Evolutionary conservation across 1,139 yeast genomes (phyloP).

Genomic region (Kodamaea arcana): DNA sequence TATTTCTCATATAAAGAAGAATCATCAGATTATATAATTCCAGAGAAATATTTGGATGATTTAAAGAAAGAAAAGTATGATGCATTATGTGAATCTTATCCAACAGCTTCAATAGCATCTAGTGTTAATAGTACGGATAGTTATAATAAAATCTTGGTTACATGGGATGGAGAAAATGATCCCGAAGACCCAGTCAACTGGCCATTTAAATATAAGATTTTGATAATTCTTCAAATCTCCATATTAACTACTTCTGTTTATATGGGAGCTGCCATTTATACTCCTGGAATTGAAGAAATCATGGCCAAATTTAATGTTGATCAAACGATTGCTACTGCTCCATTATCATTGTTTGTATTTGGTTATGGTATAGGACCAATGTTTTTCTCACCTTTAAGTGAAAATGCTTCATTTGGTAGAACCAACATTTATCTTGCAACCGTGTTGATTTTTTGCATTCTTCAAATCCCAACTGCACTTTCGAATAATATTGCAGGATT

Average conservation of each 20-base stretch:
- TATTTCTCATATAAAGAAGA: slow-evolving; percentile 26
- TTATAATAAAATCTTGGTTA: slow-evolving; percentile 11
- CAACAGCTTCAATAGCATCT: too few relatives aligned
- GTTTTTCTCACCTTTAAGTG: slow-evolving; percentile 35
- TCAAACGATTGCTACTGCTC: slow-evolving; percentile 24
- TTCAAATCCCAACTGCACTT: slow-evolving; percentile 31
- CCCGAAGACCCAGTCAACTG: slow-evolving; percentile 59
- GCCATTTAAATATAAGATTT: slow-evolving; percentile 34
- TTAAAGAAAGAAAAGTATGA: too few relatives aligned
- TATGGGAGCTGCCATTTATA: slow-evolving; percentile 57
- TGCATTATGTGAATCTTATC: too few relatives aligned
- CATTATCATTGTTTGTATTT: slow-evolving; percentile 34
- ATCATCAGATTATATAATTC: slow-evolving; percentile 21
- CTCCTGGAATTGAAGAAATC: slow-evolving; percentile 45
- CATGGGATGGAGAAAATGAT: slow-evolving; percentile 50
- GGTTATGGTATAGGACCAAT: slow-evolving; percentile 40
- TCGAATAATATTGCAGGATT: slow-evolving; percentile 27
- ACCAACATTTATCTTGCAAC: slow-evolving; percentile 32
- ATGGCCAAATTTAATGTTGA: slow-evolving; percentile 25
- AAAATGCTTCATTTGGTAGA: slow-evolving; percentile 49
- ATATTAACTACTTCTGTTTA: slow-evolving; percentile 51
- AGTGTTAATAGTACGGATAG: background rate
- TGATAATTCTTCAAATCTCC: slow-evolving; percentile 38
- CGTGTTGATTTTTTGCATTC: slow-evolving; percentile 24
- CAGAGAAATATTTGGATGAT: slow-evolving; percentile 25